Conservation (phyloP, 1,284 basidiomycete species). For the Heliocybe sulcata region DNA sequence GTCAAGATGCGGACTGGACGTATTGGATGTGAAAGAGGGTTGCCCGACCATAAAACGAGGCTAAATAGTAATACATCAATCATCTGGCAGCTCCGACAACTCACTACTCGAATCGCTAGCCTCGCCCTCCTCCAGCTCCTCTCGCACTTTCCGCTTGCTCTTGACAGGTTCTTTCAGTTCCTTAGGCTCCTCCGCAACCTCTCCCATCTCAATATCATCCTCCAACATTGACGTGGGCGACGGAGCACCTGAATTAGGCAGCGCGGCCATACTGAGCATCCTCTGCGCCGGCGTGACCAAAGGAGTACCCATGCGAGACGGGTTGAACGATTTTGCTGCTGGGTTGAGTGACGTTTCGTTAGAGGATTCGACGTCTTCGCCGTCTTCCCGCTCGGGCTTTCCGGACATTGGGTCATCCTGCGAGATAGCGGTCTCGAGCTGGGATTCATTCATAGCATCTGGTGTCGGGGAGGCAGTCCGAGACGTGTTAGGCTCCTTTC, state of each 20-base stretch:
- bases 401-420: conserved; percentile 9
- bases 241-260: conserved; percentile 20
- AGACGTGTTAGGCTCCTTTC: conserved; percentile 49
- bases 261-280: conserved; percentile 12
- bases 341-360: conserved; percentile 3
- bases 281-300: conserved; percentile 10
- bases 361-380: conserved; percentile 2
- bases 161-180: conserved; percentile 38
- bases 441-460: conserved; percentile 27
- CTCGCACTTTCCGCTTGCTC: conserved; percentile 44
- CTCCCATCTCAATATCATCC: conserved; percentile 83
- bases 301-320: conserved; percentile 19
- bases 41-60: too few species aligned
- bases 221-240: conserved; percentile 21
- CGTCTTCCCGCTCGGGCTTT: conserved; percentile 1
- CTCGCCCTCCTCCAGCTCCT: conserved; percentile 80
- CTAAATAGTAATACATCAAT: conserved; percentile 18
- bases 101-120: conserved; percentile 72
- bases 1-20: too few species aligned
- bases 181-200: conserved; percentile 59
- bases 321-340: conserved; percentile 13
- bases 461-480: conserved; percentile 30
- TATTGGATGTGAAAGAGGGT: too few species aligned
- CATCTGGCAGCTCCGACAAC: conserved; percentile 66
- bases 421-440: conserved; percentile 10